Evolutionary conservation across 1,284 basidiomycete species (phyloP), one percentile per base, ranked within the genome.

Genomic region (Papiliotrema fonsecae): DNA sequence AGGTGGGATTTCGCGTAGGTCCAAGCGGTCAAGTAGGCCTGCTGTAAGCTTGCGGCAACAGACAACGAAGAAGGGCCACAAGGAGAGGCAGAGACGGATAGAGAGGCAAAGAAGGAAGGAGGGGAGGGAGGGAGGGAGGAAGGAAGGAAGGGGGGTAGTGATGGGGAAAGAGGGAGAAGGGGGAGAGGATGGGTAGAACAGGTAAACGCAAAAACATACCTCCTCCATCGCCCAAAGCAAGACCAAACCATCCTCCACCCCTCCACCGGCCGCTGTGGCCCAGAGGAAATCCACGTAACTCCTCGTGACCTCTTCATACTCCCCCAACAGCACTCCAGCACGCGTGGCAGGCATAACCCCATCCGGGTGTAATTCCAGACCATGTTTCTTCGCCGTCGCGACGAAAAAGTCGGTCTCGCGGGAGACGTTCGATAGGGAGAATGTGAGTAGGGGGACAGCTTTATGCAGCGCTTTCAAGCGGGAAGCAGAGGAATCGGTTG

Each of bases 221-320:
- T 79, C 78, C 66, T 87, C 85, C 85, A 87, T 87, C 1, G 83
- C 83, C 84, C 85, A 87, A 16, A 88, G 66, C 54, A 86, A 82
- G 4, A 86, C 75, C 18, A 87, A 64, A 1, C 82, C 82, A 43
- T 86, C 84, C 47, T 81, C 77, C n/a, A 84, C 60, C 0, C 72
- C 74, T 9, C 77, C 77, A 13, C 72, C 58, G 1, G 75, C 71
- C 0, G 77, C 75, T 0, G 82, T 67, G 4, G 79, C 73, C 10
- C 76, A 77, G 82, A 87, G 83, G 69, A 84, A 84, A 18, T 84
- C 83, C 0, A 81, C 81, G 61, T 86, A 87, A 50, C 82, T 79
- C 51, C 78, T 75, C 18, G 85, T 86, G 19, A 74, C 79, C 18
- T 42, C 62, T 80, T 81, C 52, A 81, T 74, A 65, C 81, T 79